Evolutionary conservation across 257 asterid species (phyloP).

Genomic region (Nicotiana attenuata): DNA sequence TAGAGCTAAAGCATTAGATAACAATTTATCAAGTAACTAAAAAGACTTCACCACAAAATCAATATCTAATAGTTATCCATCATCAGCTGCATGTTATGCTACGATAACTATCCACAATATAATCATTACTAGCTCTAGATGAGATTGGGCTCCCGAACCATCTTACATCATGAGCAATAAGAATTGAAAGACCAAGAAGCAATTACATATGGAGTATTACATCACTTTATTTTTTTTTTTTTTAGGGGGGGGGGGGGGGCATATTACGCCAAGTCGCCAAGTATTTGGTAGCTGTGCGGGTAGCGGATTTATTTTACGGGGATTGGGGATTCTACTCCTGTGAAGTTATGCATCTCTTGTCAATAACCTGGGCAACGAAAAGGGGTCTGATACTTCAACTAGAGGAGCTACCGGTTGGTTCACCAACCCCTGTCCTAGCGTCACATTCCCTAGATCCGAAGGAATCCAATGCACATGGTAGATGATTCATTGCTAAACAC

Average conservation of each 20-base stretch:
- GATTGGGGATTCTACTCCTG: not conserved
- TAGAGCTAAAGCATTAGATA: not conserved
- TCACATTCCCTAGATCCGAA: not conserved
- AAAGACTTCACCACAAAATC: not conserved
- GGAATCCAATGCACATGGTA: not conserved
- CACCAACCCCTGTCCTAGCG: not conserved
- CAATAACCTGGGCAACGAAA: not conserved
- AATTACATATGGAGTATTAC: not conserved
- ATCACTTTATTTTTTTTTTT: not conserved
- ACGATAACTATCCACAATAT: not conserved
- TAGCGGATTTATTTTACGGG: not conserved
- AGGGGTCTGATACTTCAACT: not conserved
- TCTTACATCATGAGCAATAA: no score
- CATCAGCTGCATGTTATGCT: not conserved
- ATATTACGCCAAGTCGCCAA: no score
- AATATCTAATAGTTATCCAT: not conserved
- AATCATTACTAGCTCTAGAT: not conserved
- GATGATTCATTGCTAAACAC: not conserved
- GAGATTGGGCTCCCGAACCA: not conserved
- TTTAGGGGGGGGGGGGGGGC: no score
- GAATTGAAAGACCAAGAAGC: slow-evolving; percentile 7
- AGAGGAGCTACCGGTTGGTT: not conserved
- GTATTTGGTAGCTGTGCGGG: not conserved
- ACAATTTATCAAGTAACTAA: not conserved
- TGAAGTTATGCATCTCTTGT: not conserved